These are phyloP conservation scores for Fonsecaea pugnacius DNA, from an alignment of 2,329 filamentous ascomycete species.

Conservation along the genomic window DNA sequence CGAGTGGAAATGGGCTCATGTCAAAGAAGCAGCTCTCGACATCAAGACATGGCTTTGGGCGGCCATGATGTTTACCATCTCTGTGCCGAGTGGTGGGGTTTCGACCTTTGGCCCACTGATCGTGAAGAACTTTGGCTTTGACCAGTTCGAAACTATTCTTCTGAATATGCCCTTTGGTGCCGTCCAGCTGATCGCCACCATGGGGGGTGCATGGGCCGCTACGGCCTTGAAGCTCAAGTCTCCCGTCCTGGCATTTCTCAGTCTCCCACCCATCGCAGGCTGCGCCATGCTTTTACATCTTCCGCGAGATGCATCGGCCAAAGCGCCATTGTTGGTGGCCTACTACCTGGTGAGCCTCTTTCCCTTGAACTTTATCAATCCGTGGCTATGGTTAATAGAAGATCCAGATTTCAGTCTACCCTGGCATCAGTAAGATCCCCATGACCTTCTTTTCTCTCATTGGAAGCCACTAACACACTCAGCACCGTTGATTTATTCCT, in stretches of 20 bases:
- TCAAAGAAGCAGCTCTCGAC: slow-evolving; percentile 60
- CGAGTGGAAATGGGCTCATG: slow-evolving; percentile 58
- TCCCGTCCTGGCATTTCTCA: slow-evolving; percentile 59
- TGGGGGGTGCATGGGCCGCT: slow-evolving; percentile 62
- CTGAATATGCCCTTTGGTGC: slow-evolving; percentile 37
- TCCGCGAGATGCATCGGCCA: slow-evolving; percentile 52
- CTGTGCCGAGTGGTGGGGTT: slow-evolving; percentile 38
- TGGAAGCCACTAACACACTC: neutral
- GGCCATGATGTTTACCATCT: slow-evolving; percentile 58
- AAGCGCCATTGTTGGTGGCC: slow-evolving; percentile 58
- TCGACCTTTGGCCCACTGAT: slow-evolving; percentile 36
- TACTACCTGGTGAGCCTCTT: slow-evolving; percentile 56
- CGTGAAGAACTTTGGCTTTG: slow-evolving; percentile 36
- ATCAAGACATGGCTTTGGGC: slow-evolving; percentile 67
- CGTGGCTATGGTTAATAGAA: neutral
- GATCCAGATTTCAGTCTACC: slow-evolving; percentile 61
- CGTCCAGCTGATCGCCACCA: slow-evolving; percentile 64
- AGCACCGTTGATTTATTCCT: slow-evolving; percentile 70
- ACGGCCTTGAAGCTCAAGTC: slow-evolving; percentile 61
- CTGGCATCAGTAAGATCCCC: slow-evolving; percentile 52
- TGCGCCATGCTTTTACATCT: slow-evolving; percentile 60
- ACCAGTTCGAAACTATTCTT: slow-evolving; percentile 34
- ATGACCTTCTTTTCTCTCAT: too few relatives aligned
- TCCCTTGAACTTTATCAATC: slow-evolving; percentile 28
- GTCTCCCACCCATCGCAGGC: slow-evolving; percentile 62